These are phyloP conservation scores for Albugo laibachii DNA, from an alignment of 352 stramenopile species.

Conservation along the genomic window DNA sequence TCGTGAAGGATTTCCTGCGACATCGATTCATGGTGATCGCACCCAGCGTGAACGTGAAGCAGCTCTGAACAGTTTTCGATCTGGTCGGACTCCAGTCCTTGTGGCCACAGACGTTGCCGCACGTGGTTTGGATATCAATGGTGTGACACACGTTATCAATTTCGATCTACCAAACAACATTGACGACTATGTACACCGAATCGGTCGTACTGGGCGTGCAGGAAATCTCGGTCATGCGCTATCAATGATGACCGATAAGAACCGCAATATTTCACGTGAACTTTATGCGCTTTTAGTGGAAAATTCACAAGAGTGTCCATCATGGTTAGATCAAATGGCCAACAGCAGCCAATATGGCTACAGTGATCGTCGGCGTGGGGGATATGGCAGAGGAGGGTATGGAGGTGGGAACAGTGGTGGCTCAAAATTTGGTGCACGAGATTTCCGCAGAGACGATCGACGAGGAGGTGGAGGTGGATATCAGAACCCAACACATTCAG, in stretches of 20 bases:
- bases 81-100: slow-evolving; percentile 81
- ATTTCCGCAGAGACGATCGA: slow-evolving; percentile 71
- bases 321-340: slow-evolving; percentile 90
- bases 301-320: slow-evolving; percentile 89
- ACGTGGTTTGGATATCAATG: slow-evolving; percentile 96
- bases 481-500: slow-evolving; percentile 7
- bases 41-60: slow-evolving; percentile 88
- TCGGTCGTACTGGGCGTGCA: slow-evolving; percentile 96
- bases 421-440: slow-evolving; percentile 66
- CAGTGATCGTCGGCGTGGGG: slow-evolving; percentile 15
- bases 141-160: slow-evolving; percentile 94
- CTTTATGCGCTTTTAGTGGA: slow-evolving; percentile 93
- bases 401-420: slow-evolving; percentile 23
- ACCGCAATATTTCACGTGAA: slow-evolving; percentile 92
- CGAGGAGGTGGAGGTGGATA: slow-evolving; percentile 15
- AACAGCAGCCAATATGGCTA: slow-evolving; percentile 35
- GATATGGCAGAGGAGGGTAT: slow-evolving; percentile 22
- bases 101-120: slow-evolving; percentile 97
- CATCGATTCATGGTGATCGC: slow-evolving; percentile 97
- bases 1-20: slow-evolving; percentile 77
- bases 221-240: slow-evolving; percentile 94
- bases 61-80: slow-evolving; percentile 85
- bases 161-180: slow-evolving; percentile 98
- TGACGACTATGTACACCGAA: slow-evolving; percentile 98
- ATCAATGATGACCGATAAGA: slow-evolving; percentile 98